A percentile compares a stretch with the other conserved stretches of the same genome.
Conservation (phyloP, 768 basidiomycete species). For the Steccherinum ochraceum region DNA sequence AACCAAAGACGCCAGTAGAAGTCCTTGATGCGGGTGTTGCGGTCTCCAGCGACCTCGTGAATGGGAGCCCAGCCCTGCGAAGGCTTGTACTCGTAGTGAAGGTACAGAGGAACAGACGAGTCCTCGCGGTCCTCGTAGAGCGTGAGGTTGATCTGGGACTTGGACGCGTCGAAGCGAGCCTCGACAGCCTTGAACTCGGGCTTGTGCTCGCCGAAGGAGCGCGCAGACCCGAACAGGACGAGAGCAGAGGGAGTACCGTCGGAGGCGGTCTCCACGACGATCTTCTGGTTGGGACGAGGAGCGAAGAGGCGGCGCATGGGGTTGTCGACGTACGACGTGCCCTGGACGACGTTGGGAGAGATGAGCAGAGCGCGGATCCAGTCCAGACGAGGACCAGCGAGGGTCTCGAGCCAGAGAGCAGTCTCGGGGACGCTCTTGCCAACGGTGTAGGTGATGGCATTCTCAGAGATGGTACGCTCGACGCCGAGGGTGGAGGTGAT, state of each 20-base stretch:
- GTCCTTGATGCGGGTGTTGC: conserved; percentile 88
- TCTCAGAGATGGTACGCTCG: conserved; percentile 33
- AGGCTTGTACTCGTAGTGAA: conserved; percentile 84
- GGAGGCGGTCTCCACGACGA: conserved; percentile 44
- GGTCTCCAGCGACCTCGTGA: conserved; percentile 77
- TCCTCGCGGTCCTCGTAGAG: conserved; percentile 80
- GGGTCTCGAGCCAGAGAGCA: conserved; percentile 72
- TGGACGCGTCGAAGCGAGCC: conserved; percentile 48
- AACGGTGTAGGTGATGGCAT: conserved; percentile 44
- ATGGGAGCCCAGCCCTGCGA: conserved; percentile 88
- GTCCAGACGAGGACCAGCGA: conserved; percentile 74
- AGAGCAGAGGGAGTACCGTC: conserved; percentile 50
- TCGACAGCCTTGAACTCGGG: conserved; percentile 78
- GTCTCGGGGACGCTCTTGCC: conserved; percentile 49
- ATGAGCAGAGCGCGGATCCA: conserved; percentile 87
- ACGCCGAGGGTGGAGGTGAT: conserved; percentile 35
- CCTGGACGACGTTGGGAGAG: conserved; percentile 82
- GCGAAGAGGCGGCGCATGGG: conserved; percentile 82
- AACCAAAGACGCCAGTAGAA: conserved; percentile 99
- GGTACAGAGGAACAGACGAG: conserved; percentile 68
- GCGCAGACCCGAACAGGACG: conserved; percentile 68
- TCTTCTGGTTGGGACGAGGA: conserved; percentile 74
- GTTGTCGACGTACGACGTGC: conserved; percentile 79
- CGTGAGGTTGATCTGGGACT: conserved; percentile 59
- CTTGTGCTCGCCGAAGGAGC: conserved; percentile 72